These are phyloP conservation scores for Neonectria hederae DNA, from an alignment of 2,329 filamentous ascomycete genomes.

Conservation along the genomic window DNA sequence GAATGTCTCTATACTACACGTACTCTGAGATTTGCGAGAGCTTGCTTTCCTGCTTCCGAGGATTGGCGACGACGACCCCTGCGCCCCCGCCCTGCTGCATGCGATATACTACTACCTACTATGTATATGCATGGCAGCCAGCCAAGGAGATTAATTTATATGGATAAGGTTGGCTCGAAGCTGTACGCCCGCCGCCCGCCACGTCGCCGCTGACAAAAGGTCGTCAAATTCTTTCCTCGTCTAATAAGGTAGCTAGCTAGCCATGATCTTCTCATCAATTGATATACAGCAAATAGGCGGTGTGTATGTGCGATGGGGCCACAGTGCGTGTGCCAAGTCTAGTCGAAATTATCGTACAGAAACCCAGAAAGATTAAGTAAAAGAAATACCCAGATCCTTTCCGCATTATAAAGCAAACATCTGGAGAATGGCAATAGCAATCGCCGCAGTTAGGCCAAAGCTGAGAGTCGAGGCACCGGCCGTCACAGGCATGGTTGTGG, in stretches of 20 bases:
- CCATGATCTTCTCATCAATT: background rate
- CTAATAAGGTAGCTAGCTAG: background rate
- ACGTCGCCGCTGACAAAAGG: conserved; percentile 13
- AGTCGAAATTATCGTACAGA: conserved; percentile 7
- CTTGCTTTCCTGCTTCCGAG: background rate
- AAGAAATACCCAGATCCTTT: background rate
- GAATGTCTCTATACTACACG: background rate
- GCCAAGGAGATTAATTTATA: background rate
- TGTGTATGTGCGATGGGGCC: conserved; percentile 2
- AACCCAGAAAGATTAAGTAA: background rate
- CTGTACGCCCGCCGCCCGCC: conserved; percentile 7
- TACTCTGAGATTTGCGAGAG: background rate
- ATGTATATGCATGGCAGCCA: conserved; percentile 1
- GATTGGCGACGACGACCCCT: background rate
- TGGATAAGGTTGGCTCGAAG: conserved; percentile 2
- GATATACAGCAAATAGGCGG: conserved; percentile 11
- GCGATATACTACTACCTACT: too few species aligned
- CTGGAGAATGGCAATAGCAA: conserved; percentile 42
- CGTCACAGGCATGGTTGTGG: conserved; percentile 52
- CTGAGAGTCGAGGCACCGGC: conserved; percentile 55
- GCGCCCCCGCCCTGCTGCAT: conserved; percentile 12
- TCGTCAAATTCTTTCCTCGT: conserved; percentile 3
- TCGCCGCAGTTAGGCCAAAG: conserved; percentile 40
- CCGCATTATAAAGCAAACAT: conserved; percentile 41
- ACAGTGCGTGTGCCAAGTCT: conserved; percentile 11